Evolutionary conservation across 75 land plant genomes (phyloP).

Genomic region (Sequoia sempervirens): DNA sequence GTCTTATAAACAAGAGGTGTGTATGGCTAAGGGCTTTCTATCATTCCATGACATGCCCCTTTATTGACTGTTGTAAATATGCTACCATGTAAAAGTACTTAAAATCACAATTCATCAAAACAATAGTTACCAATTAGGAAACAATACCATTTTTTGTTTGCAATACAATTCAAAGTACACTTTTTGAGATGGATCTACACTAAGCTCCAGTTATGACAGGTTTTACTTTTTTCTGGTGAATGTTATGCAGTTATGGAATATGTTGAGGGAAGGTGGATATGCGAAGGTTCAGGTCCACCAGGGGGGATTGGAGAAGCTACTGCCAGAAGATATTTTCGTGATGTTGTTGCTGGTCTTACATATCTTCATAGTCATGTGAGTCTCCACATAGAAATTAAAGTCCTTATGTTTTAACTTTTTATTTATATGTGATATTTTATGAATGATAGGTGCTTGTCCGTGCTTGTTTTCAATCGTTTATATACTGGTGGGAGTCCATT

Average conservation of each 20-base stretch:
- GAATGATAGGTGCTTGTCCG: neutral
- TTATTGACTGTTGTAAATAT: neutral
- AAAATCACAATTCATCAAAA: neutral
- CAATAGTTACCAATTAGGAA: neutral
- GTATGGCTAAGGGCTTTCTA: neutral
- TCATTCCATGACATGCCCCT: neutral
- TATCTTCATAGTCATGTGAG: slow-evolving; percentile 84
- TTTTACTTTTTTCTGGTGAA: neutral
- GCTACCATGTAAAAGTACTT: neutral
- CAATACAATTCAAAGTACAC: neutral
- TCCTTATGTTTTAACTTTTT: neutral
- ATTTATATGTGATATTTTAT: neutral
- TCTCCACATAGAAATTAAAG: neutral
- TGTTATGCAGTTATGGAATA: slow-evolving; percentile 60
- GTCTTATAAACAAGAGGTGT: neutral
- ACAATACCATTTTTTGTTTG: neutral
- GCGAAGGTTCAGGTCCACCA: slow-evolving; percentile 57
- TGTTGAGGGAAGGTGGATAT: slow-evolving; percentile 80
- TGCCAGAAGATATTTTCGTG: slow-evolving; percentile 71
- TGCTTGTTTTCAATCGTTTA: neutral
- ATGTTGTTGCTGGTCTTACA: slow-evolving; percentile 78
- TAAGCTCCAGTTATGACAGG: neutral
- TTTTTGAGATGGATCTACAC: neutral
- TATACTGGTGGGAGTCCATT: neutral
- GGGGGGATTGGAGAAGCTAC: slow-evolving; percentile 64